Evolutionary conservation across 139 green algal species (phyloP).

Genomic region (Volvox reticuliferus): DNA sequence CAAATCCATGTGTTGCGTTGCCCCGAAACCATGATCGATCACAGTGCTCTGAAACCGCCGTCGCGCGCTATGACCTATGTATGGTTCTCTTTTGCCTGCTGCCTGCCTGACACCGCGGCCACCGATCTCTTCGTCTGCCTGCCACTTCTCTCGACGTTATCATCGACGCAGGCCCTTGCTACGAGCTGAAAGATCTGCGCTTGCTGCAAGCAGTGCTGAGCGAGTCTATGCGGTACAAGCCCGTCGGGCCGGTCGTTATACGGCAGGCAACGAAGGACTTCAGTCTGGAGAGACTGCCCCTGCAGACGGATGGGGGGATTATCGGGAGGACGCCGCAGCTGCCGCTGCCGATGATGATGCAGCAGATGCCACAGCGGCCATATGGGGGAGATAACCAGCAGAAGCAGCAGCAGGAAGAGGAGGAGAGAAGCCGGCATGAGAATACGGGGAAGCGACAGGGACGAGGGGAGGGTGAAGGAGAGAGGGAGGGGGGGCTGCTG

Average conservation of each 20-base stretch:
- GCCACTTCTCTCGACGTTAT: too few relatives aligned
- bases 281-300: neutral
- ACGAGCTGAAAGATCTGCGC: neutral
- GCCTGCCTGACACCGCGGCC: too few relatives aligned
- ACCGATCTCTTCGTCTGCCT: too few relatives aligned
- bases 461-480: neutral
- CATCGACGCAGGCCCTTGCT: neutral
- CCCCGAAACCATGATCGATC: neutral
- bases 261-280: slow-evolving; percentile 18
- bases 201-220: slow-evolving; percentile 23
- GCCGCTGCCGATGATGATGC: too few relatives aligned
- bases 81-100: too few relatives aligned
- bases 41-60: neutral
- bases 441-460: too few relatives aligned
- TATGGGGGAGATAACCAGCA: too few relatives aligned
- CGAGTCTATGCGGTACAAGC: slow-evolving; percentile 49
- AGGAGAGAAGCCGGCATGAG: too few relatives aligned
- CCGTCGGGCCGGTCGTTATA: slow-evolving; percentile 47
- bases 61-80: too few relatives aligned
- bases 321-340: neutral
- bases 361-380: too few relatives aligned
- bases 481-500: neutral
- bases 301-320: neutral
- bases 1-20: too few relatives aligned
- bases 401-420: too few relatives aligned